phyloP scores from a whole-genome alignment of 2,329 filamentous ascomycete genomes.

The Xylaria hypoxylon region DNA sequence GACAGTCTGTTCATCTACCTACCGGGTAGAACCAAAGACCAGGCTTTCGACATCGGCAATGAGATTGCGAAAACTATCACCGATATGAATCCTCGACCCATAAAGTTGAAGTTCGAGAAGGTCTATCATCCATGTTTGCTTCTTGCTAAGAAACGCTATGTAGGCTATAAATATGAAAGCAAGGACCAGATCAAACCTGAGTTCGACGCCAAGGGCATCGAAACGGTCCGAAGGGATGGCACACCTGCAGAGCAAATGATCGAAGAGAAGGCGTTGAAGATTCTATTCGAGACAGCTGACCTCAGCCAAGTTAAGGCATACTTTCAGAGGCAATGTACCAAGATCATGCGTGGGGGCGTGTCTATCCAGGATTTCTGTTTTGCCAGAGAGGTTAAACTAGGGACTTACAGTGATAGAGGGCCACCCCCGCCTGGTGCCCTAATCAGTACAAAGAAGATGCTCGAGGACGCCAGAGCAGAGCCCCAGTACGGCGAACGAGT shows the following conservation, averaged over 20 bases:
- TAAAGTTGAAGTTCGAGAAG: slow-evolving; percentile 98
- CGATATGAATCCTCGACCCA: slow-evolving; percentile 85
- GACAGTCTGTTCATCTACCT: slow-evolving; percentile 94
- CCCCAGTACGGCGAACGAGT: slow-evolving; percentile 96
- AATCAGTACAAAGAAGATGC: slow-evolving; percentile 87
- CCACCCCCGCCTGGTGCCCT: slow-evolving; percentile 87
- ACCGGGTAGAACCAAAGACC: slow-evolving; percentile 84
- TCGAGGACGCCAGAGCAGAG: slow-evolving; percentile 85
- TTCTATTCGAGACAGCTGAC: slow-evolving; percentile 91
- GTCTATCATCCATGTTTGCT: slow-evolving; percentile 96
- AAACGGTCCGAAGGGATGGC: slow-evolving; percentile 94
- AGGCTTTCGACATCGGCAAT: slow-evolving; percentile 92
- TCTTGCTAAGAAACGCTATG: slow-evolving; percentile 96
- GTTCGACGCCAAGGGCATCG: slow-evolving; percentile 98
- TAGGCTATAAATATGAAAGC: slow-evolving; percentile 95
- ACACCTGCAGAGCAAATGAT: slow-evolving; percentile 97
- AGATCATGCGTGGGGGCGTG: slow-evolving; percentile 90
- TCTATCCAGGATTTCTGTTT: slow-evolving; percentile 97
- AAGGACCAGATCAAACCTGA: slow-evolving; percentile 80
- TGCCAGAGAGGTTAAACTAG: slow-evolving; percentile 89
- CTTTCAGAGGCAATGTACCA: slow-evolving; percentile 89
- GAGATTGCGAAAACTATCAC: slow-evolving; percentile 92
- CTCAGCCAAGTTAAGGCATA: slow-evolving; percentile 89
- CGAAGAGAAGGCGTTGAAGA: slow-evolving; percentile 88
- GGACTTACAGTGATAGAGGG: slow-evolving; percentile 85